Conservation (phyloP, 768 basidiomycete species). For the Trichaptum fuscoviolaceum region DNA sequence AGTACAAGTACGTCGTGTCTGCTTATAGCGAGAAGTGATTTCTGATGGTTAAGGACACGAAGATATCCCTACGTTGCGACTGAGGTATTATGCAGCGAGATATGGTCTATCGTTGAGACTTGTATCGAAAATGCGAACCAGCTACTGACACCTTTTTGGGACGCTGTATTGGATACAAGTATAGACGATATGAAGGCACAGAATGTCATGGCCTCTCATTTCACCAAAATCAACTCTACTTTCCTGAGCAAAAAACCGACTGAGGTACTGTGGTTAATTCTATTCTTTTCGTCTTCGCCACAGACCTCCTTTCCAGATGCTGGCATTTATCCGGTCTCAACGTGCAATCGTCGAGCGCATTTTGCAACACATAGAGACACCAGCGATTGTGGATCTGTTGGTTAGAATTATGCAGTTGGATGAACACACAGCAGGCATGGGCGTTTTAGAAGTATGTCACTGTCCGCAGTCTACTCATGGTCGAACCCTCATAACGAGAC, state of each 20-base stretch:
- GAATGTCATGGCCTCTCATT: constrained; percentile 86
- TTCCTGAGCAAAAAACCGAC: constrained; percentile 85
- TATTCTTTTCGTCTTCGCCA: neutral
- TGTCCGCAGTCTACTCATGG: constrained; percentile 24
- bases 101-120: constrained; percentile 92
- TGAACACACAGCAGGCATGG: constrained; percentile 73
- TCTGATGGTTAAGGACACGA: constrained; percentile 5
- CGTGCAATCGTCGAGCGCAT: constrained; percentile 78
- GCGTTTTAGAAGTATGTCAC: constrained; percentile 79
- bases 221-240: constrained; percentile 88
- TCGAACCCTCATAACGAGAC: constrained; percentile 24
- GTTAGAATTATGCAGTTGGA: constrained; percentile 87
- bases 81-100: constrained; percentile 92
- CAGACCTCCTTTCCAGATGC: constrained; percentile 57
- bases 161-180: constrained; percentile 72
- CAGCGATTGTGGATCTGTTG: constrained; percentile 87
- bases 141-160: constrained; percentile 87
- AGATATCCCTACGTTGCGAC: constrained; percentile 93
- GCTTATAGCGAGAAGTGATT: constrained; percentile 12
- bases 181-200: constrained; percentile 84
- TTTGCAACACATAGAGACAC: constrained; percentile 79
- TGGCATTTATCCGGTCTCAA: constrained; percentile 83
- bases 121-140: constrained; percentile 68
- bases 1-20: constrained; percentile 65
- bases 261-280: constrained; percentile 50